Base-by-base conservation (phyloP, 345 rosid species). In the Syzygium grande region DNA sequence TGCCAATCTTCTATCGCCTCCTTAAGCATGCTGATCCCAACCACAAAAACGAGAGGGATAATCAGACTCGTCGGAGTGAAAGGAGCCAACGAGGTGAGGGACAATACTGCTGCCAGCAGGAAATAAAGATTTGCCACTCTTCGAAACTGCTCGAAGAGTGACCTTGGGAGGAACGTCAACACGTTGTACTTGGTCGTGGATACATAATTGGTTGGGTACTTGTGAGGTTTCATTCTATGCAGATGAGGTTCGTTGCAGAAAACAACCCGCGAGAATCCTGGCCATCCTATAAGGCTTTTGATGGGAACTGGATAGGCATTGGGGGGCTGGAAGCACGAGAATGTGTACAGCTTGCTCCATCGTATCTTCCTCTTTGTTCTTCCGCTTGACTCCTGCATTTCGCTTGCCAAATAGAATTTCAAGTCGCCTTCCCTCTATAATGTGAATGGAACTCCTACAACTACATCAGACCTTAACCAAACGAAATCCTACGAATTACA, bases 1-100 rank as follows among this genome's bases (percentile, higher is more conserved):
- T 93, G 93, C 97, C 96, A 95, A 68, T 96, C 98, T 90, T 96
- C 98, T 55, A 95, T 86, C 0, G 94, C 97, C 65, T 96, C 98
- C 63, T 96, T 96, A 7, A 92, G 89, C 96, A 94, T 96, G 88
- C 95, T 96, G 27, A 94, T 89, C 38, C 98, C 98, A 0, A 95
- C 93, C 7, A 95, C 98, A 29, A 95, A 90, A 11, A 93, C 93
- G 86, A 96, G 89, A 1, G 98, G 97, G 85, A 92, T 89, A 29
- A 96, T 90, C 95, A 92, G 86, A 85, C 94, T 96, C 84, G 80
- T 59, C 22, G 77, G 87, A 41, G 90, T 87, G 49, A 92, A 93
- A 1, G 98, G 98, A 11, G 97, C 89, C 25, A 91, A 86, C 59
- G 91, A 54, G 80, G 91, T 86, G 17, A 91, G 86, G 34, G 97